Evolutionary conservation across 2,329 filamentous ascomycete genomes (phyloP).

Genomic region (Clarireedia monteithiana): DNA sequence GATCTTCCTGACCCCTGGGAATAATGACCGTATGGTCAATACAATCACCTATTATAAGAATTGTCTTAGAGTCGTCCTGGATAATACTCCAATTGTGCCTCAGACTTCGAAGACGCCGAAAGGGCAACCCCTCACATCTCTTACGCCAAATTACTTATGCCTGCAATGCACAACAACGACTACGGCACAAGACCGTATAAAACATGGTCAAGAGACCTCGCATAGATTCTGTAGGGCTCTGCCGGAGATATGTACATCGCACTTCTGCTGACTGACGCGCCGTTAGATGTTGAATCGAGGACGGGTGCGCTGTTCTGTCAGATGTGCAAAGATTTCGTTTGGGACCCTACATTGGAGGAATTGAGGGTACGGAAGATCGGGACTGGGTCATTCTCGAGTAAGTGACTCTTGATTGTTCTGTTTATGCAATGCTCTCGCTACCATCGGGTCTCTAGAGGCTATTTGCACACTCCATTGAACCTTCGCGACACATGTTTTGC

Average conservation of each 20-base stretch:
- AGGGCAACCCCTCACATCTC: conserved; percentile 48
- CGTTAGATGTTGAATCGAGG: conserved; percentile 66
- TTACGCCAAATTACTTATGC: conserved; percentile 64
- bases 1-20: conserved; percentile 50
- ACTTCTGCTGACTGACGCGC: conserved; percentile 6
- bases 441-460: too few species aligned
- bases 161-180: conserved; percentile 66
- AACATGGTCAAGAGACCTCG: conserved; percentile 60
- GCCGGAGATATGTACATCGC: neutral
- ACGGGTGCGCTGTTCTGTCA: conserved; percentile 72
- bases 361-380: conserved; percentile 63
- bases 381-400: conserved; percentile 57
- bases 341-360: conserved; percentile 73
- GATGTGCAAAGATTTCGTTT: conserved; percentile 75
- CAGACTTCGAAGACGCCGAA: conserved; percentile 56
- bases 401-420: conserved; percentile 19
- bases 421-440: too few species aligned
- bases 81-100: conserved; percentile 54
- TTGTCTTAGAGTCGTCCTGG: conserved; percentile 63
- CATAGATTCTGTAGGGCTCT: conserved; percentile 64
- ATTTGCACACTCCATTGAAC: too few species aligned
- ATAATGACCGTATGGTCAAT: conserved; percentile 55
- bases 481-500: too few species aligned
- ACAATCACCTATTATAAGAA: conserved; percentile 66
- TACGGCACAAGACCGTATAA: conserved; percentile 54